These are phyloP conservation scores for Coniochaeta sp. DNA, from an alignment of 2,329 filamentous ascomycete genomes.

Conservation along the genomic window DNA sequence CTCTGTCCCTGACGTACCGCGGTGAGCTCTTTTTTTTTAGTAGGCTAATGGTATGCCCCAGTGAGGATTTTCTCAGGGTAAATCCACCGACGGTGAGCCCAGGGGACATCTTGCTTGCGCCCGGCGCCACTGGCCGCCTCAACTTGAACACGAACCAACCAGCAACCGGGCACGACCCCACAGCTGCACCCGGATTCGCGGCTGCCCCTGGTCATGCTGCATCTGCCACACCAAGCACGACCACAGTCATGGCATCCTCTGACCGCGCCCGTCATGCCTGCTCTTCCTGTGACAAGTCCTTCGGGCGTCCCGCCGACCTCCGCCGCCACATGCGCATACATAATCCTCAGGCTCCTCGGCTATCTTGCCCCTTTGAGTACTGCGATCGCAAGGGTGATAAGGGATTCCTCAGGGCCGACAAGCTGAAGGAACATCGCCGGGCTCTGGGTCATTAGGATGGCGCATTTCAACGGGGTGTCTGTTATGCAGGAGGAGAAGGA, in stretches of 20 bases:
- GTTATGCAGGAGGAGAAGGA: not conserved
- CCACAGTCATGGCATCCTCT: not conserved
- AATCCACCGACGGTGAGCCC: too few species aligned
- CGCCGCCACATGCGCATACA: not conserved
- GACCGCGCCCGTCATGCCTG: not conserved
- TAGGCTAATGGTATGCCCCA: not conserved
- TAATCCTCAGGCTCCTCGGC: not conserved
- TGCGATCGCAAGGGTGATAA: not conserved
- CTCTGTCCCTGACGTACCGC: not conserved
- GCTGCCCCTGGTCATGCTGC: not conserved
- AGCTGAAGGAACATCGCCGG: not conserved
- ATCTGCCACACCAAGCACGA: not conserved
- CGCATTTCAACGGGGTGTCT: not conserved
- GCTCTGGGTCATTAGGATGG: not conserved
- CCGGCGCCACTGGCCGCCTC: too few species aligned
- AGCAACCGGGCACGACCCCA: not conserved
- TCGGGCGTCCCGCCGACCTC: not conserved
- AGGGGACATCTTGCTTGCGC: too few species aligned
- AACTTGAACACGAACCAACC: not conserved
- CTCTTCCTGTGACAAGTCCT: not conserved
- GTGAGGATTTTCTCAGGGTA: too few species aligned
- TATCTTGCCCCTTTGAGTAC: not conserved
- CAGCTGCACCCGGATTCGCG: not conserved
- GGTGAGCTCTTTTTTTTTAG: not conserved
- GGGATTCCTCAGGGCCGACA: not conserved